A percentile compares a stretch with the other conserved stretches of the same genome.
Evolutionary conservation across 2,329 filamentous ascomycete genomes (phyloP).

Genomic region (Lachnellula willkommii): DNA sequence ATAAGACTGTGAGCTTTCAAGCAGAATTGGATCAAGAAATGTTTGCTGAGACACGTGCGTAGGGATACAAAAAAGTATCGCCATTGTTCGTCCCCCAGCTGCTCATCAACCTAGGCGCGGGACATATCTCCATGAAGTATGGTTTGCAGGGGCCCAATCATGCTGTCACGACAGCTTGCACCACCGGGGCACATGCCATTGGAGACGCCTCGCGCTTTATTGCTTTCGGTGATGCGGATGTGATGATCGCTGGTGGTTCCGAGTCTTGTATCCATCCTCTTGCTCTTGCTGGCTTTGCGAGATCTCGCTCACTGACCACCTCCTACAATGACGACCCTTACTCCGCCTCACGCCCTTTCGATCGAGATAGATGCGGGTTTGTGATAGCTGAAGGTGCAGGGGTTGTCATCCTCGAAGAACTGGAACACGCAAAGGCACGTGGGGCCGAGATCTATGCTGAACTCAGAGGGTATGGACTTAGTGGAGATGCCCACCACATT

Average conservation of each 20-base stretch:
- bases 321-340: slow-evolving; percentile 68
- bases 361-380: slow-evolving; percentile 73
- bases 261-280: slow-evolving; percentile 96
- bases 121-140: slow-evolving; percentile 89
- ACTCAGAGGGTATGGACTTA: slow-evolving; percentile 81
- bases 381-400: slow-evolving; percentile 91
- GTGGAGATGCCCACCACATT: slow-evolving; percentile 88
- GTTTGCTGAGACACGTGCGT: slow-evolving; percentile 19
- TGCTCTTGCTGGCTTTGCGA: slow-evolving; percentile 84
- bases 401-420: slow-evolving; percentile 80
- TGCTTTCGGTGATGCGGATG: slow-evolving; percentile 81
- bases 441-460: slow-evolving; percentile 85
- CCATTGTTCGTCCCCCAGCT: slow-evolving; percentile 90
- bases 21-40: neutral
- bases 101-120: slow-evolving; percentile 90
- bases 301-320: slow-evolving; percentile 80
- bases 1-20: slow-evolving; percentile 52
- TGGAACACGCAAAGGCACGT: slow-evolving; percentile 77
- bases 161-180: slow-evolving; percentile 88
- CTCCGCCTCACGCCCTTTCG: slow-evolving; percentile 80
- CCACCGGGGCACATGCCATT: slow-evolving; percentile 89
- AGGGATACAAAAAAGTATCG: slow-evolving; percentile 91
- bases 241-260: slow-evolving; percentile 93
- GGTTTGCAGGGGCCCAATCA: slow-evolving; percentile 90
- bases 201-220: slow-evolving; percentile 94